Conservation (phyloP, 2,329 filamentous ascomycete genomes). For the Aspergillus pseudoviridinutans region DNA sequence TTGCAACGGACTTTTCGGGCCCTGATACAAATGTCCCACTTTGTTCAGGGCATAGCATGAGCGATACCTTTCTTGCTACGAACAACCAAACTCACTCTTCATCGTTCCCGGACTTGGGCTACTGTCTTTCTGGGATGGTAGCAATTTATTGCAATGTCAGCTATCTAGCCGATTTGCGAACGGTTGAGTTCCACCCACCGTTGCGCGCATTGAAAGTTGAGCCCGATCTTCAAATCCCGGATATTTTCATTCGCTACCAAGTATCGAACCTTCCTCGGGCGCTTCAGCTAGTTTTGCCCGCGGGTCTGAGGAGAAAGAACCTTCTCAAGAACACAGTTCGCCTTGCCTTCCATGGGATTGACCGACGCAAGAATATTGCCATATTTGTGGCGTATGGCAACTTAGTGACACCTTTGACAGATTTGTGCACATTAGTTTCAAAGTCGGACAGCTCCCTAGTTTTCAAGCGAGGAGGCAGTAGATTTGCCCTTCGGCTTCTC, state of each 20-base stretch:
- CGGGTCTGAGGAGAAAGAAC: conserved; percentile 21
- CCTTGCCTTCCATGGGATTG: conserved; percentile 37
- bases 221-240: conserved; percentile 30
- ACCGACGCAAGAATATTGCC: conserved; percentile 27
- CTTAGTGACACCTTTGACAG: conserved; percentile 24
- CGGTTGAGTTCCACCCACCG: conserved; percentile 25
- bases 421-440: conserved; percentile 22
- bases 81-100: conserved; percentile 20
- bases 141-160: conserved; percentile 36
- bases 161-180: conserved; percentile 28
- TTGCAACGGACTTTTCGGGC: conserved; percentile 8
- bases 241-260: conserved; percentile 33
- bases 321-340: conserved; percentile 34
- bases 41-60: conserved; percentile 27
- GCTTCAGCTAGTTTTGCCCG: conserved; percentile 27
- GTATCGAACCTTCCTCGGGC: conserved; percentile 25
- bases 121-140: conserved; percentile 35
- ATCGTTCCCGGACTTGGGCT: conserved; percentile 31
- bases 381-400: conserved; percentile 36
- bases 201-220: conserved; percentile 28
- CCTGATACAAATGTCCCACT: conserved; percentile 11
- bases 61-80: conserved; percentile 21
- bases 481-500: conserved; percentile 38
- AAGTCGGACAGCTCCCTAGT: conserved; percentile 29
- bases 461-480: conserved; percentile 29